Percentiles rank a stretch among this genome's conserved stretches.
Conservation (phyloP, 495 filamentous ascomycete species). For the Penicillium flavigenum region DNA sequence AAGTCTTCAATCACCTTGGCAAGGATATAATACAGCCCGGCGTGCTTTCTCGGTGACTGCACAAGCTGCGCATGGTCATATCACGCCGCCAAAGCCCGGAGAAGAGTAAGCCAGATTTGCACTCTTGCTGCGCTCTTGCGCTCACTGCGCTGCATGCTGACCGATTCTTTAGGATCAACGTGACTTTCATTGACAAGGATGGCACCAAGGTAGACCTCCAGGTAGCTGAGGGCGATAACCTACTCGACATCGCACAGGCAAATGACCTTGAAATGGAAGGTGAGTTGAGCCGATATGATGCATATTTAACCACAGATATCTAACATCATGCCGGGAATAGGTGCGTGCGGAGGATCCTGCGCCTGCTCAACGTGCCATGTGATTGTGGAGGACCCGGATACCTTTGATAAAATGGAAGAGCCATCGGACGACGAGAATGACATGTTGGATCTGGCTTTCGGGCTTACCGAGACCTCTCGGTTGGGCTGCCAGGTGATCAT, state of each 20-base stretch:
- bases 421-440: slow-evolving; percentile 98
- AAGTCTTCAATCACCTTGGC: slow-evolving; percentile 22
- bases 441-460: slow-evolving; percentile 97
- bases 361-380: slow-evolving; percentile 98
- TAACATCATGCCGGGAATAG: slow-evolving; percentile 33
- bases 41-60: slow-evolving; percentile 68
- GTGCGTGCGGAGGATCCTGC: slow-evolving; percentile 92
- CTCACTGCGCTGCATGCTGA: not conserved
- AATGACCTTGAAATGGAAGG: slow-evolving; percentile 98
- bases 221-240: slow-evolving; percentile 82
- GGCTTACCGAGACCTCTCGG: slow-evolving; percentile 92
- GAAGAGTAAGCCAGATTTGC: slow-evolving; percentile 68
- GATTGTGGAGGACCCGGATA: slow-evolving; percentile 77
- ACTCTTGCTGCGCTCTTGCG: not conserved
- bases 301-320: not conserved
- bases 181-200: slow-evolving; percentile 97
- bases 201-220: slow-evolving; percentile 68
- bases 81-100: slow-evolving; percentile 83
- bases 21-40: slow-evolving; percentile 31
- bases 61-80: slow-evolving; percentile 66
- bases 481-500: slow-evolving; percentile 93
- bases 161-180: slow-evolving; percentile 60
- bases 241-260: slow-evolving; percentile 90
- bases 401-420: slow-evolving; percentile 90
- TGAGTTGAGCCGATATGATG: slow-evolving; percentile 28